phyloP scores from a whole-genome alignment of 192 early-diverging fungal species.

The Coemansia sp. region DNA sequence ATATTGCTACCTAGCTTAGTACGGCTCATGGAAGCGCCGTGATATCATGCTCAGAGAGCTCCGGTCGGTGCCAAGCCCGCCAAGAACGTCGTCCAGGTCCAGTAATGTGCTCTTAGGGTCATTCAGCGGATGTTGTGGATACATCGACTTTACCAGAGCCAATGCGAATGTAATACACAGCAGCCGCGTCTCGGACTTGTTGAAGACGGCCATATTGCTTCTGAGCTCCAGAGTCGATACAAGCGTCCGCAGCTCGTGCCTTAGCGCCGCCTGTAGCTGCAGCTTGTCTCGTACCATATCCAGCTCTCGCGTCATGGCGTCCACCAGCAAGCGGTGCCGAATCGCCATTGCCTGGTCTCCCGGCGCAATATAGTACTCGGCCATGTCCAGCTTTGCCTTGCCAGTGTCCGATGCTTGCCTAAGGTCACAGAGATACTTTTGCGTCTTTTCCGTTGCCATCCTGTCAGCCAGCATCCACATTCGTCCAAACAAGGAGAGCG shows the following conservation, averaged over 20 bases:
- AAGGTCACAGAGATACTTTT: slow-evolving; percentile 23
- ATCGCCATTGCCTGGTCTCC: slow-evolving; percentile 43
- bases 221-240: slow-evolving; percentile 46
- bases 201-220: slow-evolving; percentile 44
- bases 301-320: slow-evolving; percentile 19
- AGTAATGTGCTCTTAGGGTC: background rate
- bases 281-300: slow-evolving; percentile 18
- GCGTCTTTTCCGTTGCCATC: slow-evolving; percentile 32
- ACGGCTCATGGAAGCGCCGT: slow-evolving; percentile 36
- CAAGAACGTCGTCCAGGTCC: slow-evolving; percentile 18
- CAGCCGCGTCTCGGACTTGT: slow-evolving; percentile 26
- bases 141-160: slow-evolving; percentile 28
- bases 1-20: slow-evolving; percentile 10
- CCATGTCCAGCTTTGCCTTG: background rate
- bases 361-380: slow-evolving; percentile 26
- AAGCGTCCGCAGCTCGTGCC: slow-evolving; percentile 27
- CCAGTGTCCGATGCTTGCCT: background rate
- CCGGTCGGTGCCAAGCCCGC: slow-evolving; percentile 23
- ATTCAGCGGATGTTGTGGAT: slow-evolving; percentile 2
- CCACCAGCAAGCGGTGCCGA: slow-evolving; percentile 28
- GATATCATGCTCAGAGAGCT: slow-evolving; percentile 29
- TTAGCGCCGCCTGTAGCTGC: slow-evolving; percentile 4
- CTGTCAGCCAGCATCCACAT: slow-evolving; percentile 45
- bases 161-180: slow-evolving; percentile 28
- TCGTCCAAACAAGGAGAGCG: slow-evolving; percentile 48